A percentile compares a stretch with the other conserved stretches of the same genome.
Conservation (phyloP, 257 asterid species). For the Nicotiana otophora region DNA sequence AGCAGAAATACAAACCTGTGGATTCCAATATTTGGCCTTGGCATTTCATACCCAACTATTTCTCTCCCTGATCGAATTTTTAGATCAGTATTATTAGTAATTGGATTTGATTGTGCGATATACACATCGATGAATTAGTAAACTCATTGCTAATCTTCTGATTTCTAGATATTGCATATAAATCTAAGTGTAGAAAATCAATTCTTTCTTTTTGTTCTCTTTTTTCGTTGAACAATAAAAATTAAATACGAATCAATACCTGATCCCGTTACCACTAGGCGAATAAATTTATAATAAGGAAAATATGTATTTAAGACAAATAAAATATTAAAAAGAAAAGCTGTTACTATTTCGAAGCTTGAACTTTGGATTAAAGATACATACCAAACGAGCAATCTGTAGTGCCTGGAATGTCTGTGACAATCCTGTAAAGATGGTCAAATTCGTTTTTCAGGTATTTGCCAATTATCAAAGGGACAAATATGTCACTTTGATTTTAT, state of each 20-base stretch:
- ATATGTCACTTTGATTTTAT: constrained; percentile 4
- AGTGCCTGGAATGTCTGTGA: constrained; percentile 90
- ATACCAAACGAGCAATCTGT: constrained; percentile 87
- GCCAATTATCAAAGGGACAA: neutral
- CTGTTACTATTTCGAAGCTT: neutral
- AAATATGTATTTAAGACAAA: neutral
- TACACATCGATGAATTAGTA: too few species aligned
- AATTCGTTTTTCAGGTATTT: constrained; percentile 1
- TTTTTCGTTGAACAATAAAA: neutral
- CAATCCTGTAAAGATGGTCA: constrained; percentile 53
- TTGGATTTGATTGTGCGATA: neutral
- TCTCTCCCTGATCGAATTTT: constrained; percentile 51
- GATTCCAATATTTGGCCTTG: constrained; percentile 83
- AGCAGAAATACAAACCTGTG: constrained; percentile 69
- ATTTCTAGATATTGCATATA: neutral
- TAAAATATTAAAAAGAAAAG: neutral
- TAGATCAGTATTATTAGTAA: neutral
- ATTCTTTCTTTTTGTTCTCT: neutral
- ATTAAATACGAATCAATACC: neutral
- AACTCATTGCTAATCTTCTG: neutral
- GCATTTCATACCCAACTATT: constrained; percentile 62
- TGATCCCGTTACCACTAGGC: neutral
- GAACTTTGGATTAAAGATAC: neutral
- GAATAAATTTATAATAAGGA: neutral
- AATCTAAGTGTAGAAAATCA: neutral